Conservation (phyloP, 345 rosid species). For the Melaleuca alternifolia region DNA sequence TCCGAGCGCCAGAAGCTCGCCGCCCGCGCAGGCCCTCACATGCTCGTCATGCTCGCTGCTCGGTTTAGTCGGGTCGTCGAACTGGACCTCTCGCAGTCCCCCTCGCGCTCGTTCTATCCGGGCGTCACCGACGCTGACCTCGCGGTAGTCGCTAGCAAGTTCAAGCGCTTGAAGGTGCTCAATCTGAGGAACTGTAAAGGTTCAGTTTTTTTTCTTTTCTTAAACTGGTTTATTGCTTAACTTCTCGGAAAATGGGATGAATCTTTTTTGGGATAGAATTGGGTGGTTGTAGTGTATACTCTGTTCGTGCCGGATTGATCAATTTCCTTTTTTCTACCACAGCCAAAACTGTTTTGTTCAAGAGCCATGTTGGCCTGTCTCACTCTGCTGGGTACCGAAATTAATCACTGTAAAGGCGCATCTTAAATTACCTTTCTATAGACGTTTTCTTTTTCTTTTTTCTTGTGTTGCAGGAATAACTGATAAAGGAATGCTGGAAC, state of each 20-base stretch:
- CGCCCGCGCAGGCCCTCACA: constrained; percentile 85
- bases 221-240: background rate
- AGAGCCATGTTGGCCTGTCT: background rate
- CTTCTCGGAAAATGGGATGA: background rate
- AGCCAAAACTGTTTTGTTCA: background rate
- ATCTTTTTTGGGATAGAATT: background rate
- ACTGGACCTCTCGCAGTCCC: constrained; percentile 88
- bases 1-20: constrained; percentile 79
- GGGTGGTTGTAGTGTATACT: background rate
- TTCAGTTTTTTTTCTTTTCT: constrained; percentile 1
- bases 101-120: constrained; percentile 79
- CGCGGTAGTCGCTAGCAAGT: constrained; percentile 52
- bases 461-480: constrained; percentile 57
- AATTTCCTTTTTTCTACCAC: background rate
- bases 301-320: background rate
- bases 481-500: constrained; percentile 57
- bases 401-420: background rate
- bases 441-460: background rate
- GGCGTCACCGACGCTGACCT: constrained; percentile 92
- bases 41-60: constrained; percentile 75
- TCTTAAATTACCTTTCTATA: background rate
- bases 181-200: constrained; percentile 68
- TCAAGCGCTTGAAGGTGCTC: constrained; percentile 51
- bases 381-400: background rate
- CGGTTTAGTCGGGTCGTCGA: constrained; percentile 64